Conservation (phyloP, 2,329 filamentous ascomycete species). For the Fusarium subtropicale region DNA sequence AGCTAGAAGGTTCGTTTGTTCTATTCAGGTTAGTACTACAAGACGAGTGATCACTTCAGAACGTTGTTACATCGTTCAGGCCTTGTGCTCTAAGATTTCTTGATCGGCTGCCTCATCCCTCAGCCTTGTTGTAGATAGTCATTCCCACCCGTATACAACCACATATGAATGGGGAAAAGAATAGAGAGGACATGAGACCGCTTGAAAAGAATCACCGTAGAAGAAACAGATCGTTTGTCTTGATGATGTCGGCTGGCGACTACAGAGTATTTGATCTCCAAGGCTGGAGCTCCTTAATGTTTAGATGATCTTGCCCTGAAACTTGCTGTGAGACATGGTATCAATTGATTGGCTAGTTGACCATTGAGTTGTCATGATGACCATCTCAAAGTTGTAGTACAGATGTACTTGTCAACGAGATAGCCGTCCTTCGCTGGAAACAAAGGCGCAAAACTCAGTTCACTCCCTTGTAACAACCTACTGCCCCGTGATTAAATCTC, state of each 20-base stretch:
- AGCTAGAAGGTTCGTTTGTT: not conserved
- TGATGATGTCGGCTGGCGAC: not conserved
- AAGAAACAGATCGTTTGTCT: not conserved
- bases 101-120: not conserved
- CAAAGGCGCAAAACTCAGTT: not conserved
- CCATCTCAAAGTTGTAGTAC: not conserved
- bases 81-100: not conserved
- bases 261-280: not conserved
- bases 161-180: not conserved
- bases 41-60: not conserved
- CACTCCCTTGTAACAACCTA: too few species aligned
- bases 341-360: not conserved
- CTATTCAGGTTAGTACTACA: not conserved
- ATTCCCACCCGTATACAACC: not conserved
- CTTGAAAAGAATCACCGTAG: not conserved
- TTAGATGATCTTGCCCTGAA: conserved; percentile 12
- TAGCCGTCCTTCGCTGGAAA: not conserved
- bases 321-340: conserved; percentile 3
- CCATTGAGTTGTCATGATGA: not conserved
- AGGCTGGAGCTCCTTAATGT: not conserved
- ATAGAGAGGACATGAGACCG: not conserved
- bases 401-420: not conserved
- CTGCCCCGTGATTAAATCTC: not conserved
- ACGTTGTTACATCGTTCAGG: not conserved
- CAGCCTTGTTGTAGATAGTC: not conserved